Base-by-base conservation (phyloP, 129 eudicot species). In the Kitagawia praeruptora region DNA sequence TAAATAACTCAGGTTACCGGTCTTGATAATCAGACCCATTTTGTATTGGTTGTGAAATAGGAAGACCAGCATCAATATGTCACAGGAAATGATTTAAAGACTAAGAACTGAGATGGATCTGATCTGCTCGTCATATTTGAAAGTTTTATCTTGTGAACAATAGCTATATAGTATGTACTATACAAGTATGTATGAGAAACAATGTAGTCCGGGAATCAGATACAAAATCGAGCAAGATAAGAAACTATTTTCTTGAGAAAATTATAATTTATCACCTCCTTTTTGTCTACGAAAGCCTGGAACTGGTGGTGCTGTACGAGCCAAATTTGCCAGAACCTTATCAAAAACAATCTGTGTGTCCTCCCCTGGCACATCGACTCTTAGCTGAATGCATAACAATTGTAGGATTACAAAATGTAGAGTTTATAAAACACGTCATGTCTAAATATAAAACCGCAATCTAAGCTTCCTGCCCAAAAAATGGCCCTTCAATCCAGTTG, bases 281-380 rank as follows among this genome's bases (percentile, higher is more conserved):
- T 94, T 94, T 80, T 94, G 91, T 76, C 88, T 75, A 56, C 97
- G 97, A 83, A 94, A 94, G 63, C 98, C 98, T 71, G 98, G 96
- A 91, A 91, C 88, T 25, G 95, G 92, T 78, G 98, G 97, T 75
- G 98, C 98, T 46, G 98, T 82, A 67, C 89, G 89, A 71, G 97
- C 97, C 80, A 94, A 90, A 86, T 85, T 91, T 79, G 89, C 74
- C 83, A 94, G 84, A 77, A 91, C 85, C 81, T 88, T 89, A 23
- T 87, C 93, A 87, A 91, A 94, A 40, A 89, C 92, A 39, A 84
- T 87, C 80, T 90, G 88, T 80, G 98, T 94, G 64, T 91, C 96
- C 83, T 94, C 87, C 81, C 91, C 96, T 25, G 85, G 49, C 86
- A 94, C 73, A 80, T 94, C 97, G 56, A 94, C 97, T 84, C 96